Evolutionary conservation across 2,329 filamentous ascomycete genomes (phyloP), one percentile per base, ranked within the genome.

Genomic region (Aspergillus sp.): DNA sequence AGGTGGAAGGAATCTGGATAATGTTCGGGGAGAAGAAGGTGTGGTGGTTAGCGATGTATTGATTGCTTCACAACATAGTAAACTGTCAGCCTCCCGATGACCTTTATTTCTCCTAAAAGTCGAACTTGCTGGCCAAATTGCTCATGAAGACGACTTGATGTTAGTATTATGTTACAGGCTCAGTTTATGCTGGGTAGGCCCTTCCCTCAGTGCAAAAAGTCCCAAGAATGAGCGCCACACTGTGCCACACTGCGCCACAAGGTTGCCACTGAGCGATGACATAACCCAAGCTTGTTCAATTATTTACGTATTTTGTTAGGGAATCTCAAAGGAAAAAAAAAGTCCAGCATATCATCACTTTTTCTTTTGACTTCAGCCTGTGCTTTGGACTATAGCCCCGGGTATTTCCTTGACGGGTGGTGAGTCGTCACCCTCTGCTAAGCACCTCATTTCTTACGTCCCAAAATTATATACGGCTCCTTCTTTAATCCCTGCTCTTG

Each of bases 261-360:
- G 43, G 66, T 69, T 69, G 64, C 66, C 67, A 69, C 68, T 57
- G 54, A 64, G 67, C 66, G 59, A 69, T 68, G 67, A 68, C 65
- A 67, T 59, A 61, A 63, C 47, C 30, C 23, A 51, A 31, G 23
- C 49, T 43, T 17, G 43, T 7, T 28, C 41, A 31, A 30, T 61
- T 38, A 48, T 50, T 61, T 54, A 62, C 59, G 25, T 50, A 52
- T 57, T 65, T 68, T 60, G 54, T 64, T 62, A 57, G 59, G 54
- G 51, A 60, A 50, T 55, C 54, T 56, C 51, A 23, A 38, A 51
- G 41, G 28, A 54, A 45, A 60, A 58, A 58, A 58, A 57, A 46
- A 58, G 48, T 56, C 49, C 25, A 61, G 59, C 49, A 61, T 50
- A 57, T 41, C 54, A 52, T 48, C 54, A 25, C 47, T 50, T 57